phyloP scores from a whole-genome alignment of 78 protist species.

The slime mould (Dictyostelium discoideum) region dicty_2.7 NC_007088.5:1679001-1679500 shows the following conservation, averaged over 20 bases:
- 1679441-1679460: slow-evolving; percentile 10
- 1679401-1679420: neutral
- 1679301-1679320: neutral
- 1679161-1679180: slow-evolving; percentile 54
- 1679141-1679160: slow-evolving; percentile 45
- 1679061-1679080: neutral
- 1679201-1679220: slow-evolving; percentile 46
- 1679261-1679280: slow-evolving; percentile 25
- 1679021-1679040: neutral
- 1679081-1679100: slow-evolving; percentile 68
- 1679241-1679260: slow-evolving; percentile 2
- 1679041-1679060: neutral
- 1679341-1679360: too few species aligned
- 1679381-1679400: neutral
- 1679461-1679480: neutral
- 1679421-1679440: neutral
- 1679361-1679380: neutral
- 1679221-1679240: slow-evolving; percentile 27
- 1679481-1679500: slow-evolving; percentile 39
- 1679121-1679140: slow-evolving; percentile 25
- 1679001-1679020: neutral
- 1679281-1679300: neutral
- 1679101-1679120: slow-evolving; percentile 51
- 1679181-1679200: slow-evolving; percentile 20
- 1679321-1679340: neutral